Evolutionary conservation across 768 basidiomycete species (phyloP), one percentile per base, ranked within the genome.

Genomic region (Dentipellis sp.): DNA sequence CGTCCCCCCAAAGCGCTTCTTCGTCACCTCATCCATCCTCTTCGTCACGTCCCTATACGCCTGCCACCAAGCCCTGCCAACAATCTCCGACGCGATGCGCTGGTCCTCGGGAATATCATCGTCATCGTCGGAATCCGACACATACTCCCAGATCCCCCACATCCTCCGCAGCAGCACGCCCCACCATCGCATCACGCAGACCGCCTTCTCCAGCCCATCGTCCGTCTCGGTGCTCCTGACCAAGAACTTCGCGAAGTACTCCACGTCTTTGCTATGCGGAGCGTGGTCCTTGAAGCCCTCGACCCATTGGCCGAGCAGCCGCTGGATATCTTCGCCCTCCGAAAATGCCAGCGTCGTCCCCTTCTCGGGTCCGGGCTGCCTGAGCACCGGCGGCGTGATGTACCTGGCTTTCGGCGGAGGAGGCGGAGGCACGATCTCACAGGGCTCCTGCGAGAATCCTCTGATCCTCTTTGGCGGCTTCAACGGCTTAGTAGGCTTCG

Each of bases 151-250:
- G 3, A 72, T 69, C 10, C 75, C 78, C 78, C 86, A 92, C 63
- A 79, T 68, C 58, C 83, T 71, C 62, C 84, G 72, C 62, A 91
- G 67, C 23, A 94, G 65, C 35, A 86, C 75, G 59, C 82, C 68
- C 93, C 91, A 94, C 88, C 87, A 94, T 63, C 79, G 84, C 75
- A 91, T 74, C 16, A 90, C 79, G 22, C 79, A 79, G 11, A 88
- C 68, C 53, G 83, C 86, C 58, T 79, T 79, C 69, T 86, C 85
- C 40, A 91, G 69, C 0, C 89, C 82, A n/a, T 63, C 77, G 65
- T 92, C 86, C n/a, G 76, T 72, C 64, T 85, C 82, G 37, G 87
- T 80, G 56, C 80, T 83, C 60, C 81, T 79, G 50, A 86, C 72
- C 49, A 95, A 70, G 64, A 82, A 95, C 56, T 79, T 84, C 16